Conservation (phyloP, 352 stramenopile species). For the Thraustochytrium striatum region DNA sequence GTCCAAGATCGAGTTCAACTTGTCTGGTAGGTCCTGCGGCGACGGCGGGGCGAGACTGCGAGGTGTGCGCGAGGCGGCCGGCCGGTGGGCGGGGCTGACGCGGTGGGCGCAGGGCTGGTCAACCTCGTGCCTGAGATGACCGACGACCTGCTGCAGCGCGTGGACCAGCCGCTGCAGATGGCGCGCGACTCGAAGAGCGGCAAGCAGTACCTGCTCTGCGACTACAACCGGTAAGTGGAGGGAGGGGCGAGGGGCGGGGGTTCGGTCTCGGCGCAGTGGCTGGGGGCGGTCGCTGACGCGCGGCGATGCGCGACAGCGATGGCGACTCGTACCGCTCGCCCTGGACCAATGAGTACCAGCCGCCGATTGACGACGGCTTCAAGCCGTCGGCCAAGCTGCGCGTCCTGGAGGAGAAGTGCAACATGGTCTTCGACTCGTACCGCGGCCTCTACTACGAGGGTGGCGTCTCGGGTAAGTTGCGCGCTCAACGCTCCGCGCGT, state of each 20-base stretch:
- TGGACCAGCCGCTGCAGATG: conserved; percentile 83
- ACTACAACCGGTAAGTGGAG: conserved; percentile 96
- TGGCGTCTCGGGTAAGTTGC: conserved; percentile 77
- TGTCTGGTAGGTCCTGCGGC: too few species aligned
- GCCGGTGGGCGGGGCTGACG: too few species aligned
- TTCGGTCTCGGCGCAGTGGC: too few species aligned
- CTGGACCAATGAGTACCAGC: conserved; percentile 86
- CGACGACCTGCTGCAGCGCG: conserved; percentile 83
- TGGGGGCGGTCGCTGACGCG: too few species aligned
- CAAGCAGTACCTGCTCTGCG: conserved; percentile 83
- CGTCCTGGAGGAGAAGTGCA: conserved; percentile 82
- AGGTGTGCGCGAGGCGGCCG: too few species aligned
- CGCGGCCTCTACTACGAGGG: conserved; percentile 91
- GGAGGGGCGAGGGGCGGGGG: too few species aligned
- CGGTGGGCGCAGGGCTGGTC: too few species aligned
- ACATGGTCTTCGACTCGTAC: conserved; percentile 95
- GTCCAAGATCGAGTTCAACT: conserved; percentile 71
- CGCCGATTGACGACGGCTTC: conserved; percentile 71
- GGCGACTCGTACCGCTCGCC: conserved; percentile 83
- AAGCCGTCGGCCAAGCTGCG: conserved; percentile 77
- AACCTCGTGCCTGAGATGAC: conserved; percentile 71
- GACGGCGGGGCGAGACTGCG: too few species aligned
- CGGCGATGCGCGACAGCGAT: too few species aligned
- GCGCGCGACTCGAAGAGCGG: conserved; percentile 74
- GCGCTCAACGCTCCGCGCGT: too few species aligned